phyloP scores from a whole-genome alignment of 805 yeast genomes.

The Lipomyces mesembrius region DNA sequence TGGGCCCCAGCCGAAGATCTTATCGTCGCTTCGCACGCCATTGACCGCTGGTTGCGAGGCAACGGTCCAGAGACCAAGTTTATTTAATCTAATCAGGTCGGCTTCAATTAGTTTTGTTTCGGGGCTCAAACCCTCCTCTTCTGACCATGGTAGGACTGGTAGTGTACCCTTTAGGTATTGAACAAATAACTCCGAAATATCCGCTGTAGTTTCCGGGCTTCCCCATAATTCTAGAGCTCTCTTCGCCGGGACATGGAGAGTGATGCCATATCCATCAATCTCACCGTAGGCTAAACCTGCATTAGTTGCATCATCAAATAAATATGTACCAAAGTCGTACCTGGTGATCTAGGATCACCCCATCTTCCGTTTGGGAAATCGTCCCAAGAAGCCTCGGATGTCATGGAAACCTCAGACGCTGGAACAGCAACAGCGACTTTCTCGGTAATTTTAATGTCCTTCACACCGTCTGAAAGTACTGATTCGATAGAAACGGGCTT shows the following conservation, averaged over 20 bases:
- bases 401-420: slow-evolving; percentile 17
- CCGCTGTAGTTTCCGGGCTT: slow-evolving; percentile 62
- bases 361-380: slow-evolving; percentile 99
- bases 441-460: slow-evolving; percentile 20
- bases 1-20: slow-evolving; percentile 98
- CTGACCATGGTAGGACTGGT: slow-evolving; percentile 87
- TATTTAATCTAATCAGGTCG: slow-evolving; percentile 78
- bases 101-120: slow-evolving; percentile 94
- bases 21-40: slow-evolving; percentile 76
- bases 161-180: slow-evolving; percentile 73
- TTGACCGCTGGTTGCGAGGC: slow-evolving; percentile 97
- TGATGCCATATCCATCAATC: slow-evolving; percentile 96
- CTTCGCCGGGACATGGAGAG: slow-evolving; percentile 68
- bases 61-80: slow-evolving; percentile 72
- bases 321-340: slow-evolving; percentile 73
- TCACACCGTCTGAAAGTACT: slow-evolving; percentile 71
- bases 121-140: slow-evolving; percentile 70
- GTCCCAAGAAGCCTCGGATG: slow-evolving; percentile 63
- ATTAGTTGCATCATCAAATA: neutral
- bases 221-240: slow-evolving; percentile 91
- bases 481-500: slow-evolving; percentile 82
- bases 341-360: slow-evolving; percentile 98
- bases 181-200: slow-evolving; percentile 66
- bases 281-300: slow-evolving; percentile 86
- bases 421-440: slow-evolving; percentile 14